Base-by-base conservation (phyloP, 257 asterid genomes). In the Ligustrum vulgare region DNA sequence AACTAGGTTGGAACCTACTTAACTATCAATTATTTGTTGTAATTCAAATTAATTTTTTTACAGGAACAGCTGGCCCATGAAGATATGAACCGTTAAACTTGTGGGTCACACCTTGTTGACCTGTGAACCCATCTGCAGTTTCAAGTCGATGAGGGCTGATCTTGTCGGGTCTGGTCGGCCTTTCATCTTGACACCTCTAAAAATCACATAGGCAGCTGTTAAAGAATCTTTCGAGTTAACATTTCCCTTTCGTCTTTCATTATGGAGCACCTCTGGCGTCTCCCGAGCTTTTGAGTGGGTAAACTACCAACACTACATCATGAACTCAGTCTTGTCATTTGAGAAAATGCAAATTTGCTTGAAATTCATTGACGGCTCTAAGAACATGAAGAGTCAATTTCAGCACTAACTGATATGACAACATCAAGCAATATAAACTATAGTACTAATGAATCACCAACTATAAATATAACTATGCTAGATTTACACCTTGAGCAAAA, bases 381-480 rank as follows among this genome's bases (percentile, higher is more conserved):
- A n/a, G 12, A 22, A 56, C 15, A 56, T n/a, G 72, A 12, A 32
- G 72, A 8, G 67, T 32, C 75, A 18, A 49, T 47, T 71, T 33
- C 47, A 16, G 67, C 75, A 49, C 68, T 9, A 67, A 8, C 60
- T 75, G 67, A 33, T 13, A 63, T 63, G 37, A 31, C 67, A 58
- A 58, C 79, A 73, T 9, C 28, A 6, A 60, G 25, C 62, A 51
- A 51, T 51, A 16, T n/a, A n/a, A n/a, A n/a, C 31, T 28, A 28
- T n/a, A n/a, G n/a, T 51, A 16, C 5, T n/a, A 51, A 51, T 51
- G 62, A n/a, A 51, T 16, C 22, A 3, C 28, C 75, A 67, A 79
- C 45, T 22, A 6, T 35, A 70, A 66, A 80, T 72, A 76, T 54
- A 76, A 80, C 75, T 45, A 54, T 7, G 7, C 2, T 18, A 58